A percentile compares a stretch with the other conserved stretches of the same genome.
Evolutionary conservation across 768 basidiomycete species (phyloP).

Genomic region (Mycena leptocephala): DNA sequence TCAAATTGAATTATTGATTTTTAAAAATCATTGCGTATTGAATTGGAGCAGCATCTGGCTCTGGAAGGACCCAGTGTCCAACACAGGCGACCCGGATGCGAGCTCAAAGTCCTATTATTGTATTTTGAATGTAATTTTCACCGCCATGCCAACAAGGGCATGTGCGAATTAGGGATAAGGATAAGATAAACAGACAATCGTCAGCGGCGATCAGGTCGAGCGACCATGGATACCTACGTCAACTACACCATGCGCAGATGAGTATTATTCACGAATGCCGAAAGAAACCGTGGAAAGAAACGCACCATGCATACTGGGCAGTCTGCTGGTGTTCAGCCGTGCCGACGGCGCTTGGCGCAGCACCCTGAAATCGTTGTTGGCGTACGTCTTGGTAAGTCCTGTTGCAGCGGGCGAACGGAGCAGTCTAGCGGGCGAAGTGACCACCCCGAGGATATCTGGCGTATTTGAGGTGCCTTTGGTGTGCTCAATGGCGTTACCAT

Average conservation of each 20-base stretch:
- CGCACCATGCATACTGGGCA: conserved; percentile 88
- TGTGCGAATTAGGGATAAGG: conserved; percentile 15
- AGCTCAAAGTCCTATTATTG: conserved; percentile 54
- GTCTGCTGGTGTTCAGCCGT: conserved; percentile 87
- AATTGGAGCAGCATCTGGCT: conserved; percentile 32
- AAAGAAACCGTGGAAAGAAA: conserved; percentile 7
- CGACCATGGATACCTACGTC: conserved; percentile 65
- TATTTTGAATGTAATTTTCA: conserved; percentile 24
- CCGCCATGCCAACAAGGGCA: background rate
- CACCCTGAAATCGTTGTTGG: conserved; percentile 87
- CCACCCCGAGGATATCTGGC: conserved; percentile 74
- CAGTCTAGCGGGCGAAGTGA: conserved; percentile 80
- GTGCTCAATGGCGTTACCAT: conserved; percentile 63
- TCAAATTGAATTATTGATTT: background rate
- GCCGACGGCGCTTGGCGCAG: conserved; percentile 78
- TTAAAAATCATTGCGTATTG: conserved; percentile 24
- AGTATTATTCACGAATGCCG: background rate
- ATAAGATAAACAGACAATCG: conserved; percentile 28
- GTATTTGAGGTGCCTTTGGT: conserved; percentile 67
- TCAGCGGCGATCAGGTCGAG: conserved; percentile 39
- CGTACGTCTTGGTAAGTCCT: conserved; percentile 87
- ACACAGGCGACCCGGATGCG: conserved; percentile 48
- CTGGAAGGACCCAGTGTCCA: conserved; percentile 38
- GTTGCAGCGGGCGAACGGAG: conserved; percentile 82
- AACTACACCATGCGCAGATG: conserved; percentile 43